Evolutionary conservation across 164 flowering plant species (phyloP).

Genomic region (Akebia trifoliata): DNA sequence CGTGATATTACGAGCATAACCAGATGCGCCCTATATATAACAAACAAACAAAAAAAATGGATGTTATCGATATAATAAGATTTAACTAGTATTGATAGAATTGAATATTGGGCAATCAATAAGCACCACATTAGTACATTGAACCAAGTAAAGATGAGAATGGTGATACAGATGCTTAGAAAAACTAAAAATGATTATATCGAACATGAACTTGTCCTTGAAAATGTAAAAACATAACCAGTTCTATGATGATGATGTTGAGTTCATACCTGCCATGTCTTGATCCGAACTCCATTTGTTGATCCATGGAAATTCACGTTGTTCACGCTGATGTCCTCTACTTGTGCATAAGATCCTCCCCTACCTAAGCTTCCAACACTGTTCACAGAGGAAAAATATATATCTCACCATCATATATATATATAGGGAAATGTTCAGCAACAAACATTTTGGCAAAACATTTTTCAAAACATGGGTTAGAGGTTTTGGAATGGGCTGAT

Average conservation of each 20-base stretch:
- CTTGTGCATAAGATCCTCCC: conserved; percentile 19
- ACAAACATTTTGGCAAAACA: no score
- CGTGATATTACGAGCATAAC: conserved; percentile 30
- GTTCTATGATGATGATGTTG: no score
- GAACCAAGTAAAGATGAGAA: no score
- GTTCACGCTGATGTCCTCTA: conserved; percentile 34
- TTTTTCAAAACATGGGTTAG: no score
- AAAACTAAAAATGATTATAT: no score
- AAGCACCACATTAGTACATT: no score
- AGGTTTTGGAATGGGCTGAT: no score
- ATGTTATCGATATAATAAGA: neutral
- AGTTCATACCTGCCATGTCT: conserved; percentile 63
- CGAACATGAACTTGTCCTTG: no score
- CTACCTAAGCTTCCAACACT: conserved; percentile 64
- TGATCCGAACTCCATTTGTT: conserved; percentile 50
- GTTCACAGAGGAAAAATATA: neutral
- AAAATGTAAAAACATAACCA: neutral
- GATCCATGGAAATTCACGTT: conserved; percentile 29
- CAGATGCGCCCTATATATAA: conserved; percentile 42
- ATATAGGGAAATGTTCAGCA: no score
- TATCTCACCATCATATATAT: neutral
- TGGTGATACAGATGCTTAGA: no score
- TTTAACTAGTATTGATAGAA: neutral
- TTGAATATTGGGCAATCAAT: no score
- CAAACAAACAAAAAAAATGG: neutral